phyloP scores from a whole-genome alignment of 2,329 filamentous ascomycete genomes.

The Furcasterigmium sp. region DNA sequence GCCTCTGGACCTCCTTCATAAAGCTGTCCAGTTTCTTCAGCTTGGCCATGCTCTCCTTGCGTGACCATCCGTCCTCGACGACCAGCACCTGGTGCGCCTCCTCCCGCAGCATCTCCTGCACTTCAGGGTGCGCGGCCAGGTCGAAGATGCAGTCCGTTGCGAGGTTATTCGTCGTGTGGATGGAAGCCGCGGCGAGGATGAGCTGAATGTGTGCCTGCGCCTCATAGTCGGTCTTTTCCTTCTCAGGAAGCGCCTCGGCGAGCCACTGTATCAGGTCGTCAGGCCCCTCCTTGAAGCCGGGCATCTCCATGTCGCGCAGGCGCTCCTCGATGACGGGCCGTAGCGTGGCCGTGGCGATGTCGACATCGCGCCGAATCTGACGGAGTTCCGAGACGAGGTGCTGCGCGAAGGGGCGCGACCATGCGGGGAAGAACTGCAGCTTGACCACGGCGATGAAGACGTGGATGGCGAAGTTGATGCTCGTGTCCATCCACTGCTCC shows the following conservation, averaged over 20 bases:
- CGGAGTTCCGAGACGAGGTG: constrained; percentile 40
- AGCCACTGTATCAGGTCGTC: constrained; percentile 42
- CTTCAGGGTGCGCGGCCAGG: constrained; percentile 39
- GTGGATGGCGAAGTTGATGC: constrained; percentile 44
- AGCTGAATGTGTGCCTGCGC: constrained; percentile 37
- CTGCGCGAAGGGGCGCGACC: constrained; percentile 41
- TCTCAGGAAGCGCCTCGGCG: constrained; percentile 31
- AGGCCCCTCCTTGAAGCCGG: constrained; percentile 26
- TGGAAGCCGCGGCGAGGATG: constrained; percentile 36
- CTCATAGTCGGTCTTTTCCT: constrained; percentile 29
- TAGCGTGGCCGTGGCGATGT: constrained; percentile 35
- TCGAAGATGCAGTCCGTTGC: constrained; percentile 46
- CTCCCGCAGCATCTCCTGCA: constrained; percentile 40
- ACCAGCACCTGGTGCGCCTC: constrained; percentile 39
- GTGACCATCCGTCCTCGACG: constrained; percentile 33
- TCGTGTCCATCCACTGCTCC: constrained; percentile 48
- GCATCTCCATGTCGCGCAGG: constrained; percentile 31
- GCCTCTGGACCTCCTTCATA: constrained; percentile 37
- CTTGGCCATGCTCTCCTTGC: constrained; percentile 36
- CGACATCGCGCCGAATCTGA: constrained; percentile 37
- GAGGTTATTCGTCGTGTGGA: constrained; percentile 39
- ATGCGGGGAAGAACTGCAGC: constrained; percentile 46
- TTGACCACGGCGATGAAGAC: constrained; percentile 42
- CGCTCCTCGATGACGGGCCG: constrained; percentile 41
- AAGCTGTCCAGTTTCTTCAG: constrained; percentile 44